Evolutionary conservation across 805 yeast species (phyloP), one percentile per base, ranked within the genome.

Genomic region (Barnettozyma botsteinii): DNA sequence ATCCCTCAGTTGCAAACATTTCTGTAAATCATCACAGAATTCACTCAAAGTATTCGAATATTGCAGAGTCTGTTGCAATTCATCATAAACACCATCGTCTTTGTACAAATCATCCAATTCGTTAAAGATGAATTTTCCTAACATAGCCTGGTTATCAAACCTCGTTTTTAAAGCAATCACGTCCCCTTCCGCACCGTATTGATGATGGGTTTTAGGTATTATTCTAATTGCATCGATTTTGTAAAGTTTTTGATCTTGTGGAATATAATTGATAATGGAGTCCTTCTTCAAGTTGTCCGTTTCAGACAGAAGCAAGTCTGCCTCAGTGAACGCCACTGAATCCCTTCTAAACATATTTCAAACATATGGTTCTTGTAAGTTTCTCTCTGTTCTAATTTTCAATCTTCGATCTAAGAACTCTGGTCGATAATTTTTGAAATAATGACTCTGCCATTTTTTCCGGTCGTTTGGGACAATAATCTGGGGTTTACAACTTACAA

Each of bases 1-100:
- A 49, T 75, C 81, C 49, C 97, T 73, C 38, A 81, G 52, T 10
- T 71, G 72, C 36, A 81, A 31, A 11, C 55, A 31, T 9, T 37
- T 21, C 1, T 38, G 38, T 25, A 63, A 41, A 3, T 43, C 44
- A 7, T 28, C 23, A 15, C 48, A 41, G 31, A 52, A 46, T 0
- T 33, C 35, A 14, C 42, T 39, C 4, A 50, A 23, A 2, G 42
- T 50, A 2, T 31, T 28, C 2, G 49, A 43, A 28, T 43, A 40
- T 23, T 45, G 44, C 10, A 44, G 38, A 1, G 45, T 43, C 19
- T 45, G 35, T 15, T 43, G 52, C 13, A 31, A 23, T 14, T 33
- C 26, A 0, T 46, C 48, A 26, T 42, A 33, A 12, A 38, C 27
- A 12, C 31, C 33, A 12, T 39, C 43, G 8, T 38, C 30, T 2